Conservation (phyloP, 441 rosid species). For the Isatis lusitanica region DNA sequence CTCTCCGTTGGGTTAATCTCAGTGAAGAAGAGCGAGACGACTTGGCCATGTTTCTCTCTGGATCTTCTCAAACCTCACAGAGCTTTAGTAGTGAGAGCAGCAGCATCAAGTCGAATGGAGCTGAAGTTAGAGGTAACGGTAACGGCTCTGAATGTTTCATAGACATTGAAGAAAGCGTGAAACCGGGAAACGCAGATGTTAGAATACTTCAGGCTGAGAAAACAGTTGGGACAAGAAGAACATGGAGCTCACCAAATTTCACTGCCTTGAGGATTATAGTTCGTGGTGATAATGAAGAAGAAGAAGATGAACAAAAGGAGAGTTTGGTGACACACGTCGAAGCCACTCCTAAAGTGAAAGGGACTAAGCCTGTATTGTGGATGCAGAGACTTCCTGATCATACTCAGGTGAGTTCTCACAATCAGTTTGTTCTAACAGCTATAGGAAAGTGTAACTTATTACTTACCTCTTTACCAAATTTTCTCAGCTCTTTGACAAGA, state of each 20-base stretch:
- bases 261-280: conserved; percentile 60
- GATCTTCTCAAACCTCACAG: conserved; percentile 38
- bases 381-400: conserved; percentile 53
- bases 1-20: conserved; percentile 73
- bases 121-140: conserved; percentile 23
- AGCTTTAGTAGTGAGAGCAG: conserved; percentile 31
- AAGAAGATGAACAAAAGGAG: conserved; percentile 32
- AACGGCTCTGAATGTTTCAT: conserved; percentile 46
- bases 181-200: conserved; percentile 41
- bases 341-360: conserved; percentile 75
- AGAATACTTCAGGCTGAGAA: conserved; percentile 41
- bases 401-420: conserved; percentile 39
- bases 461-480: conserved; percentile 5
- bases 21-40: conserved; percentile 78
- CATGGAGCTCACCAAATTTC: conserved; percentile 51
- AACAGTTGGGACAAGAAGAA: conserved; percentile 53
- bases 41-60: conserved; percentile 78
- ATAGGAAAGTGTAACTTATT: background rate
- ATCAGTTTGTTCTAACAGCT: conserved; percentile 37
- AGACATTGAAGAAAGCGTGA: conserved; percentile 47
- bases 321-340: conserved; percentile 42
- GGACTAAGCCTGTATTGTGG: conserved; percentile 51
- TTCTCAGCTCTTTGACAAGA: conserved; percentile 46
- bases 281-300: conserved; percentile 36
- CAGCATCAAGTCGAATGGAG: conserved; percentile 7